Conservation (phyloP, 495 filamentous ascomycete species). For the Hypoxylon perforatum region DNA sequence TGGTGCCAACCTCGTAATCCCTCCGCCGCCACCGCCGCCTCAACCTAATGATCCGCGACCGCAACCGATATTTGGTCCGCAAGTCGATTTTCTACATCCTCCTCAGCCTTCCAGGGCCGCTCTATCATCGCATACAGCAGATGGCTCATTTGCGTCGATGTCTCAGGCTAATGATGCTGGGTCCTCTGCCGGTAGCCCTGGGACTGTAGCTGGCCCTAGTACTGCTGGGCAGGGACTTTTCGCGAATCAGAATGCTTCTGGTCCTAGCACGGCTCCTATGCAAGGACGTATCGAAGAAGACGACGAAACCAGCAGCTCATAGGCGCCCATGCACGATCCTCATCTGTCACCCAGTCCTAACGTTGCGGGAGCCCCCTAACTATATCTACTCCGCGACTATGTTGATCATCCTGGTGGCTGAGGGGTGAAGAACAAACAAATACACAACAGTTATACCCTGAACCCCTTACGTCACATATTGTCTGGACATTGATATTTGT, state of each 20-base stretch:
- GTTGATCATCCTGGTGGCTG: too few species aligned
- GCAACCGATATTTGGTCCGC: neutral
- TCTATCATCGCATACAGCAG: conserved; percentile 3
- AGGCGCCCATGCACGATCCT: neutral
- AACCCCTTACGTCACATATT: too few species aligned
- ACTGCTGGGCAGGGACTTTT: conserved; percentile 33
- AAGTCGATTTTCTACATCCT: neutral
- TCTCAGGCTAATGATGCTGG: neutral
- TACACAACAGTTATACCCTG: too few species aligned
- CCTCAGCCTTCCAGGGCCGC: conserved; percentile 2
- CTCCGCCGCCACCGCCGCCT: conserved; percentile 29
- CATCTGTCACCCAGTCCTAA: neutral
- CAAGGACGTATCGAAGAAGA: conserved; percentile 31
- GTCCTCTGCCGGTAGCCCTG: neutral
- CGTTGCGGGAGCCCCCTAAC: neutral
- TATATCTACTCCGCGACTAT: neutral
- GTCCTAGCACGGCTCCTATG: conserved; percentile 44
- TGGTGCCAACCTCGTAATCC: conserved; percentile 20
- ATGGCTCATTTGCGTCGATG: neutral
- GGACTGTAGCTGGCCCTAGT: conserved; percentile 27
- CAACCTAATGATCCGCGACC: conserved; percentile 6
- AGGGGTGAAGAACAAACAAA: too few species aligned
- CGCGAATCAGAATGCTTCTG: conserved; percentile 8
- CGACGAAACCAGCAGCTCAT: conserved; percentile 18
- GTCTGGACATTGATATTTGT: too few species aligned